A percentile compares a stretch with the other conserved stretches of the same genome.
phyloP scores from a whole-genome alignment of 352 stramenopile species.

The Phytophthora rubi region DNA sequence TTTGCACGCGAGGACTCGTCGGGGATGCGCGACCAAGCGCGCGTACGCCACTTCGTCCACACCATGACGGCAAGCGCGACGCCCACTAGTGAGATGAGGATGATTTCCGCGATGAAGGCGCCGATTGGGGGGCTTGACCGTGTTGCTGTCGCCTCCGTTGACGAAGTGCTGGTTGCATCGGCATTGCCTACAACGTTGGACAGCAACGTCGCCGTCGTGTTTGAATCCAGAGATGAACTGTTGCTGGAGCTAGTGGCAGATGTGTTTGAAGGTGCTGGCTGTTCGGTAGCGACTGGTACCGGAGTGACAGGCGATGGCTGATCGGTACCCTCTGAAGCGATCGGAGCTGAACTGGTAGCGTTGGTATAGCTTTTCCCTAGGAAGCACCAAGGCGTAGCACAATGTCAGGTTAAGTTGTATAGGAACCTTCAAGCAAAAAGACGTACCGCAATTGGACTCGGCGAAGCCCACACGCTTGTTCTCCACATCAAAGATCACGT shows the following conservation, averaged over 20 bases:
- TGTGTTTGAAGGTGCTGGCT: constrained; percentile 7
- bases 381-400: constrained; percentile 1
- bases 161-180: constrained; percentile 10
- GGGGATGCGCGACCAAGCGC: constrained; percentile 65
- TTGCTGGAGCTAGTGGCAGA: constrained; percentile 12
- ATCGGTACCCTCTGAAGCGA: constrained; percentile 8
- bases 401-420: neutral
- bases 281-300: constrained; percentile 7
- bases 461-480: constrained; percentile 83
- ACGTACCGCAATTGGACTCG: constrained; percentile 69
- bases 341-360: constrained; percentile 10
- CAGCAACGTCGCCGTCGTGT: constrained; percentile 22
- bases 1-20: constrained; percentile 40
- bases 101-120: constrained; percentile 59
- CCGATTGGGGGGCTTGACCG: constrained; percentile 30
- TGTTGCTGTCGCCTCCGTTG: constrained; percentile 2
- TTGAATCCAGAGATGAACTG: constrained; percentile 16
- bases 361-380: constrained; percentile 30
- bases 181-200: constrained; percentile 1
- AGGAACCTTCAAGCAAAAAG: neutral
- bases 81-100: constrained; percentile 61
- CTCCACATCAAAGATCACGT: constrained; percentile 88
- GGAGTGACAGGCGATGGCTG: constrained; percentile 3
- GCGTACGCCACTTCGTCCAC: constrained; percentile 55
- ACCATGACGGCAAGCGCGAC: constrained; percentile 59